Evolutionary conservation across 148 eudicot species (phyloP).

Genomic region (Suaeda aralocaspica): DNA sequence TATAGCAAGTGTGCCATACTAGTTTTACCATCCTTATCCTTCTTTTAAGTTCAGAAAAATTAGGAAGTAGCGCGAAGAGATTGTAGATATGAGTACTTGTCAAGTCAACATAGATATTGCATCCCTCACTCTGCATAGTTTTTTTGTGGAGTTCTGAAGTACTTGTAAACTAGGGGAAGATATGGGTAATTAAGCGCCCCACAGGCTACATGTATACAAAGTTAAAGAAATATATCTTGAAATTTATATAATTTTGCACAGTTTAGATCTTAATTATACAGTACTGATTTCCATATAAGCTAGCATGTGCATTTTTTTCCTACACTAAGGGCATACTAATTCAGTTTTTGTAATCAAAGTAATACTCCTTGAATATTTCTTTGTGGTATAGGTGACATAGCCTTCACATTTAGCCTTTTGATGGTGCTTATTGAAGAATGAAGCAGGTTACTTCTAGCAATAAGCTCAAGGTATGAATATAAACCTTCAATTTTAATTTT

Average conservation of each 20-base stretch:
- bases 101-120: conserved; percentile 13
- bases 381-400: conserved; percentile 5
- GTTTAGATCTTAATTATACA: neutral
- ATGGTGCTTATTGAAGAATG: neutral
- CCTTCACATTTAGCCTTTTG: neutral
- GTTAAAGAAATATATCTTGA: neutral
- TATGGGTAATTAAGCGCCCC: neutral
- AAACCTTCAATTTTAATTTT: neutral
- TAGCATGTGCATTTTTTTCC: neutral
- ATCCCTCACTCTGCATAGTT: neutral
- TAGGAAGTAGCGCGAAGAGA: conserved; percentile 16
- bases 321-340: neutral
- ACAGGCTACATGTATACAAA: conserved; percentile 11
- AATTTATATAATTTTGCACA: neutral
- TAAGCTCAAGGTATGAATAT: conserved; percentile 2
- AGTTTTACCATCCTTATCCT: neutral
- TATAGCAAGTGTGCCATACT: conserved; percentile 28
- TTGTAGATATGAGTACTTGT: conserved; percentile 33
- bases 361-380: neutral
- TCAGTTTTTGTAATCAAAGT: too few relatives aligned
- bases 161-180: neutral
- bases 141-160: conserved; percentile 4
- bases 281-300: neutral
- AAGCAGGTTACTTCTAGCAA: neutral
- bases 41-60: neutral